Base-by-base conservation (phyloP, 805 yeast genomes). In the Pachysolen tannophilus region DNA sequence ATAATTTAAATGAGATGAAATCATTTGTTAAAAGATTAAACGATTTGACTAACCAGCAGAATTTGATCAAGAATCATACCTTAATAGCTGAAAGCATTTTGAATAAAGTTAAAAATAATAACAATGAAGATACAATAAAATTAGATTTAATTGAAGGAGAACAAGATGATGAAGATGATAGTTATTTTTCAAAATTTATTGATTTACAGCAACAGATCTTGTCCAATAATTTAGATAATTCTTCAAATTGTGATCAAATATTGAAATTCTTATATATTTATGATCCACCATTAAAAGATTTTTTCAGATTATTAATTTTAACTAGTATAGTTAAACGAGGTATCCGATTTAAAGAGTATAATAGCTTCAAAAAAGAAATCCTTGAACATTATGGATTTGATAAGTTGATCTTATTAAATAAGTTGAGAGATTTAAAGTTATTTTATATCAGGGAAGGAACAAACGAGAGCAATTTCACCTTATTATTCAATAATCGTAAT, bases 181-280 rank as follows among this genome's bases (percentile, higher is more conserved):
- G 43, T 24, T 52, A 55, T 34, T 61, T 72, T 48, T 72, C 70
- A 39, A 55, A 60, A 8, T 65, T 69, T 38, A 53, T 82, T 13
- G 76, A 71, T 36, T 60, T 82, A 26, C 85, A 82, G 49, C 88
- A 85, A 52, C 85, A 81, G 34, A 61, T 87, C 1, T 58, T 85
- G 28, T 70, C 73, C 6, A 72, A 73, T 33, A 63, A 65, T 11
- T 40, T 69, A 19, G 72, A 71, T 48, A 47, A 67, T 54, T 41
- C 60, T 46, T 34, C 58, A 45, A 44, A 46, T 36, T 45, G 49
- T 29, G 51, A 57, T 3, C 60, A 58, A 33, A 60, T 78, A 3
- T 55, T 68, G 19, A 72, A 71, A 13, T 61, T 84, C 26, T 61
- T 81, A 31, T 67, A 67, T 38, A 63, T 65, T 16, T 61, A 57